A percentile compares a stretch with the other conserved stretches of the same genome.
phyloP scores from a whole-genome alignment of 257 asterid species.

The Nicotiana undulata region DNA sequence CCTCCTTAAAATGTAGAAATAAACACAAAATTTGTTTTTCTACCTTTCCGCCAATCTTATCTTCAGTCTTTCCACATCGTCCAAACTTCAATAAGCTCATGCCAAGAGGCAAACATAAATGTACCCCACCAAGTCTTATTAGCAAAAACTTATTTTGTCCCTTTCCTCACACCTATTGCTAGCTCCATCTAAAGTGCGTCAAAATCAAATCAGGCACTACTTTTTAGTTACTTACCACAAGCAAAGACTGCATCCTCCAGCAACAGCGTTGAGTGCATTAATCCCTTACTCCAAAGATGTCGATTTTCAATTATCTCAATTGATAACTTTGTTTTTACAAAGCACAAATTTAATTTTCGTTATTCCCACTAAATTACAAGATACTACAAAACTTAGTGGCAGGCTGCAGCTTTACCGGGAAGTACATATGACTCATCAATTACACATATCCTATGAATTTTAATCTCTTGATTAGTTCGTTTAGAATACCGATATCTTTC shows the following conservation, averaged over 20 bases:
- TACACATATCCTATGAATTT: neutral
- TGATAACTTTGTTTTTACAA: no score
- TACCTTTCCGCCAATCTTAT: no score
- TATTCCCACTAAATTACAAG: neutral
- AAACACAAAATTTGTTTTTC: no score
- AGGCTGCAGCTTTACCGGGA: neutral
- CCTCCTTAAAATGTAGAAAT: no score
- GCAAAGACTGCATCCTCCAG: neutral
- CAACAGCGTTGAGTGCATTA: neutral
- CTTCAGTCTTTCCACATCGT: neutral
- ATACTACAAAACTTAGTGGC: neutral
- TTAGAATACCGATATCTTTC: neutral
- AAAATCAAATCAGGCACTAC: neutral
- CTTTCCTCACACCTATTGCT: neutral
- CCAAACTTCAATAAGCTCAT: neutral
- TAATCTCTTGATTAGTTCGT: neutral
- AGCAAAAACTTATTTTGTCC: neutral
- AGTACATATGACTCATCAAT: neutral
- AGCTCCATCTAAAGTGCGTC: neutral
- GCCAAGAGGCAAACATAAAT: neutral
- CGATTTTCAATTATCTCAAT: neutral
- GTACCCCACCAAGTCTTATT: neutral
- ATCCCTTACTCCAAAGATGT: neutral
- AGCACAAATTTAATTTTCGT: neutral
- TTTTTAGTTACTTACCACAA: neutral